Evolutionary conservation across 1,284 basidiomycete genomes (phyloP).

Genomic region (Trichosporon sp.): DNA sequence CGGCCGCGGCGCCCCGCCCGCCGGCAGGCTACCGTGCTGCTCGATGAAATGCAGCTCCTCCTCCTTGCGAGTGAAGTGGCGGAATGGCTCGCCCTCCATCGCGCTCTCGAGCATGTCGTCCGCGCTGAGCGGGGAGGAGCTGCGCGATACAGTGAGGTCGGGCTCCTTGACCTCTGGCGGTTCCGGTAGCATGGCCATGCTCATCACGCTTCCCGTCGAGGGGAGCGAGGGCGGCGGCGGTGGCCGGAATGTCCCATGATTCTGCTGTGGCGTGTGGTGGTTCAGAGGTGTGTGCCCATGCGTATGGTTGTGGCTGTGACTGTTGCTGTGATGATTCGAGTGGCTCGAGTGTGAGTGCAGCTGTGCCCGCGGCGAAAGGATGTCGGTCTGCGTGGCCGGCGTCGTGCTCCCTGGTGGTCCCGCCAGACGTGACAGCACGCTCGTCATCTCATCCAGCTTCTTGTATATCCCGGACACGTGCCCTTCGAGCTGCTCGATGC

Average conservation of each 20-base stretch:
- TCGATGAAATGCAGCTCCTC: constrained; percentile 23
- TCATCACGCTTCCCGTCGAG: constrained; percentile 9
- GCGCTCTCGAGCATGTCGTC: constrained; percentile 27
- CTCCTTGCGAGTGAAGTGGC: constrained; percentile 24
- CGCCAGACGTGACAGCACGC: constrained; percentile 12
- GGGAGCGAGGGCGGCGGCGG: constrained; percentile 10
- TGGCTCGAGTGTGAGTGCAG: background rate
- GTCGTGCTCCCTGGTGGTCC: background rate
- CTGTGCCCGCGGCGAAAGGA: background rate
- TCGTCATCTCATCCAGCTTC: constrained; percentile 31
- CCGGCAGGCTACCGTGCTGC: constrained; percentile 4
- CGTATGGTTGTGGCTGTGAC: background rate
- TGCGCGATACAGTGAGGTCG: background rate
- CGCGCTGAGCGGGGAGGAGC: constrained; percentile 5
- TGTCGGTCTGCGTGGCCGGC: background rate
- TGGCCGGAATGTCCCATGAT: background rate
- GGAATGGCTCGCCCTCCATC: constrained; percentile 28
- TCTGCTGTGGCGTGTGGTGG: constrained; percentile 6
- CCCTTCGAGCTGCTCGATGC: constrained; percentile 26
- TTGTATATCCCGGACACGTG: constrained; percentile 31
- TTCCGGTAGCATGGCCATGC: background rate
- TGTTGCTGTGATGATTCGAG: background rate
- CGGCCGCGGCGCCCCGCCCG: background rate
- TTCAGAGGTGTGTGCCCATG: background rate
- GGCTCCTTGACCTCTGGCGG: background rate